Evolutionary conservation across 495 filamentous ascomycete species (phyloP), one percentile per base, ranked within the genome.

Genomic region (Penicillium alfredii): DNA sequence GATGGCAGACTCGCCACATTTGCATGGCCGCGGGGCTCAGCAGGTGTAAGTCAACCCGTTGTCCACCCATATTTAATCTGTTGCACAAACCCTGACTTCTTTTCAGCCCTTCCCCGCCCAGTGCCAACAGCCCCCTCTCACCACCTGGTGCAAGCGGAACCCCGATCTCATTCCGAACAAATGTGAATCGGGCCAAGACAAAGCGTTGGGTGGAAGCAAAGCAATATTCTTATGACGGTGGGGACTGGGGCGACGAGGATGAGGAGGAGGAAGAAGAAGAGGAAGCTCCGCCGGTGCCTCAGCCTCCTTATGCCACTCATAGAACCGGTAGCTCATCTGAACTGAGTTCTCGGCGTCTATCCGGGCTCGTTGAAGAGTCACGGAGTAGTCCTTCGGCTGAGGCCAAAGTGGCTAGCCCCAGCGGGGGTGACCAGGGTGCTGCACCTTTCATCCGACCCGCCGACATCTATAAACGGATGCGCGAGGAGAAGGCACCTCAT

Each of bases 171-270:
- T 86, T 78, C 60, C 77, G 72, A 51, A 74, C 88, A 8, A 94
- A 97, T 55, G 81, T 95, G 17, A 88, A 85, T 61, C 84, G 92
- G 39, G 71, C 81, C 20, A 94, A 95, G 64, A 96, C 92, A 11
- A 88, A 80, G 63, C 88, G 88, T 67, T 98, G 92, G 92, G 82
- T 89, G 8, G 81, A 95, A 49, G 92, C 92, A 14, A 93, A 90
- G 56, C 71, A 79, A 23, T 77, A 80, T 40, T 82, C 81, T 40
- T 98, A 98, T 51, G 92, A 89, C 51, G 92, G 89, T 41, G 88
- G 86, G 47, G 90, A 94, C 50, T 96, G 92, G 86, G 92, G 88
- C 26, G 84, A 82, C 30, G 84, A 86, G 21, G 84, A 90, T 28
- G 78, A 84, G 40, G 85, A 89, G 32, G 78, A 86, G 46, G 81